A percentile compares a stretch with the other conserved stretches of the same genome.
Conservation (phyloP, 2,329 filamentous ascomycete species). For the Diaporthe vexans region DNA sequence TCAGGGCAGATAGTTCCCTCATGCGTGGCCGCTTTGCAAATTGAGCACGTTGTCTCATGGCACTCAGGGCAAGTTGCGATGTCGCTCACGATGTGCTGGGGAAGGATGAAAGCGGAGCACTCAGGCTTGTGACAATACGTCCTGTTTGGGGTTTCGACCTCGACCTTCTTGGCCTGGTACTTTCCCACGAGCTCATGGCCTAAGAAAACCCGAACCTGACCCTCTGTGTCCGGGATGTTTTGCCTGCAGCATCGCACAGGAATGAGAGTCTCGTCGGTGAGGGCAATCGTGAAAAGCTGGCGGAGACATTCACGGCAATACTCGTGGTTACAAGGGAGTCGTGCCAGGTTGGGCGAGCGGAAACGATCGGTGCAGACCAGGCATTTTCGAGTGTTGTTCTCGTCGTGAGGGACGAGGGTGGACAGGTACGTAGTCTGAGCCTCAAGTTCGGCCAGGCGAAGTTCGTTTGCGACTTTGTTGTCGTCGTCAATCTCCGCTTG, state of each 20-base stretch:
- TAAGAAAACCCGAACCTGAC: conserved; percentile 51
- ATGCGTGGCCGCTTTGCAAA: conserved; percentile 65
- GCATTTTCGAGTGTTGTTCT: not conserved
- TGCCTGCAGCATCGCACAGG: conserved; percentile 25
- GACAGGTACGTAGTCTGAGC: not conserved
- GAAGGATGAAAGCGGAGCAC: conserved; percentile 64
- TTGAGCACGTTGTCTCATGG: conserved; percentile 58
- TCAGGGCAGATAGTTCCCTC: conserved; percentile 59
- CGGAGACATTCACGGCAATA: conserved; percentile 33
- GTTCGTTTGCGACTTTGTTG: not conserved
- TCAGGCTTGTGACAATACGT: conserved; percentile 63
- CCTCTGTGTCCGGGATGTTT: not conserved
- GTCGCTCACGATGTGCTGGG: conserved; percentile 48
- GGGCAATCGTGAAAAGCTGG: not conserved
- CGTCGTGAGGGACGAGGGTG: not conserved
- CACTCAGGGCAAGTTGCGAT: conserved; percentile 61
- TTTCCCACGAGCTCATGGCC: conserved; percentile 49
- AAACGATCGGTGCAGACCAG: not conserved
- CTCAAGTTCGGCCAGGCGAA: not conserved
- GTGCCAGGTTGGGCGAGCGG: not conserved
- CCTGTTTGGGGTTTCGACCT: conserved; percentile 61
- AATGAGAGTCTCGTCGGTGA: conserved; percentile 14
- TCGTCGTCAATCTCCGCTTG: no score
- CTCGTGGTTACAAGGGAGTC: conserved; percentile 14
- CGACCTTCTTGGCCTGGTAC: conserved; percentile 61